Base-by-base conservation (phyloP, 2,329 filamentous ascomycete species). In the Aspergillus carbonarius region DNA sequence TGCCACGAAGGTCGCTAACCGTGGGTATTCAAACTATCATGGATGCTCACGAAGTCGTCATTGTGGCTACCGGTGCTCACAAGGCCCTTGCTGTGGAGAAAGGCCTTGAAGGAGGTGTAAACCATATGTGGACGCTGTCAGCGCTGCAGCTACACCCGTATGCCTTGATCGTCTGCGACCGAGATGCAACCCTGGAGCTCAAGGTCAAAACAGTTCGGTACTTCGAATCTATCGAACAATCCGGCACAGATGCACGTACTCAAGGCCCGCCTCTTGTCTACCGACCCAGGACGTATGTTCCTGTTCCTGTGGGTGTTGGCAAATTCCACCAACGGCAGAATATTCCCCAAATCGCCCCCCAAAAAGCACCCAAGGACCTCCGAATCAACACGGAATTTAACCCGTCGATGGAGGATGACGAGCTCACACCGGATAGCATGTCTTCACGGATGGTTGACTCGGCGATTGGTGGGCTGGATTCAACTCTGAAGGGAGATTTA, bases 51-150 rank as follows among this genome's bases (percentile, higher is more conserved):
- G 91, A 95, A 75, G 89, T 96, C 9, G 86, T 95, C 27, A 87
- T 92, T 66, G 91, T 96, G 66, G 91, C 92, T 63, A 85, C 90
- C 1, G 91, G 91, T 20, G 86, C 89, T 44, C 89, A 91, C 80
- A 96, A 96, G 76, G 86, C 91, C 1, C 79, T 90, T 34, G 91
- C 91, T 27, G 78, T 96, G 62, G 89, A 93, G 73, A 88, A 86
- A 68, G 92, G 89, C 66, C 85, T 96, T 63, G 91, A 96, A 74
- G 88, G 88, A 57, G 89, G 88, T 30, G 85, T 96, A 61, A 93
- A 92, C 74, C 91, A 95, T 77, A 93, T 93, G 89, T 96, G 91
- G 91, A 93, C 91, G 1, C 82, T 95, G 6, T 93, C 90, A 8
- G 87, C 86, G 55, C 81, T 96, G 42, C 91, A 96, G 73, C 79